These are phyloP conservation scores for Suillus americanus DNA, from an alignment of 768 basidiomycete genomes.

Conservation along the genomic window DNA sequence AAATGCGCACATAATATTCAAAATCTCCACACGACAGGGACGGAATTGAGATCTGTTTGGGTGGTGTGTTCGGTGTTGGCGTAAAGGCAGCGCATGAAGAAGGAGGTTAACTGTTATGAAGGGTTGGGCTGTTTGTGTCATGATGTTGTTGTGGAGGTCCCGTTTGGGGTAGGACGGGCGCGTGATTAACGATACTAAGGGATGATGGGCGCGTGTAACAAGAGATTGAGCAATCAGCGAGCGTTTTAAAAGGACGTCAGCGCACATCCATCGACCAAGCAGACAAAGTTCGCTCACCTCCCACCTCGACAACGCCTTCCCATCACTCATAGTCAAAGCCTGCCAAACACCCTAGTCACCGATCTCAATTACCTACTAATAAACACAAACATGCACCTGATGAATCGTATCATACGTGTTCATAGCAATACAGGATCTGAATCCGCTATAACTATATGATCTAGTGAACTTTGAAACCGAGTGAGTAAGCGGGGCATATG, in stretches of 20 bases:
- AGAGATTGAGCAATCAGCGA: neutral
- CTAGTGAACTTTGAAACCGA: constrained; percentile 68
- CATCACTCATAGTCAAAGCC: constrained; percentile 76
- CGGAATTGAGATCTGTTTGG: no score
- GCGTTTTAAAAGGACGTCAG: neutral
- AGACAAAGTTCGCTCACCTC: constrained; percentile 39
- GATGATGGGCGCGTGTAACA: neutral
- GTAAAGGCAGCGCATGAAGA: no score
- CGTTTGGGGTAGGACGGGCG: no score
- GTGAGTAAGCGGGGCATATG: constrained; percentile 2
- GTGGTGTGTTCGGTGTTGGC: no score
- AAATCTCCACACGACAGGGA: no score
- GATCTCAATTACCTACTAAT: no score
- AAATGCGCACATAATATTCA: no score
- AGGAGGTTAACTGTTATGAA: no score
- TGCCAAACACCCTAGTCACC: constrained; percentile 4
- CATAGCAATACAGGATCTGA: constrained; percentile 81
- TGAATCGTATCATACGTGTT: constrained; percentile 86
- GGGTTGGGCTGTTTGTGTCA: no score
- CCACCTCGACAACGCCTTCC: constrained; percentile 75
- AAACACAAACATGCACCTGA: constrained; percentile 30
- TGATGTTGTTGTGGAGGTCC: no score
- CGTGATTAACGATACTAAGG: no score
- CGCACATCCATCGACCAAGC: neutral
- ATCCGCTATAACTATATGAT: constrained; percentile 82